Evolutionary conservation across 2,329 filamentous ascomycete genomes (phyloP).

Genomic region (Neofusicoccum kwambonambiense): DNA sequence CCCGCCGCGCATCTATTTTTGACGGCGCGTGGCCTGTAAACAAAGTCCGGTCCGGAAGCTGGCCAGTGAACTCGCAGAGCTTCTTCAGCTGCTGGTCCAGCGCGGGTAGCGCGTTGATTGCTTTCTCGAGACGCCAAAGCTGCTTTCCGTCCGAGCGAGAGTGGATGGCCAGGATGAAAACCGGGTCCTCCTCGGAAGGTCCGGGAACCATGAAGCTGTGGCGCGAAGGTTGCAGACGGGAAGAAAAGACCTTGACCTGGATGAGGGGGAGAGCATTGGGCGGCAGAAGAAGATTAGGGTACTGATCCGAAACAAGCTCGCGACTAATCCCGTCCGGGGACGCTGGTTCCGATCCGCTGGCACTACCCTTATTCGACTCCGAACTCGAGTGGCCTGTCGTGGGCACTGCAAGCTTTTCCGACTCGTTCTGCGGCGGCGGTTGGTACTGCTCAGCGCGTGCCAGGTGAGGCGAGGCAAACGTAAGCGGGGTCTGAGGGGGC

Average conservation of each 20-base stretch:
- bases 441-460: constrained; percentile 37
- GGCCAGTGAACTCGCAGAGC: constrained; percentile 68
- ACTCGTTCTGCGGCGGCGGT: constrained; percentile 21
- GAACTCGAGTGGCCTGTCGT: constrained; percentile 27
- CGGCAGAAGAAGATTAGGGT: constrained; percentile 78
- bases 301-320: constrained; percentile 80
- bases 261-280: constrained; percentile 88
- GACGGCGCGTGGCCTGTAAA: constrained; percentile 93
- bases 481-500: constrained; percentile 66
- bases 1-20: constrained; percentile 82
- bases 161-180: constrained; percentile 86
- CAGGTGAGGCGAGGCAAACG: constrained; percentile 55
- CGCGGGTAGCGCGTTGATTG: constrained; percentile 74
- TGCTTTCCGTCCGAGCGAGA: constrained; percentile 74
- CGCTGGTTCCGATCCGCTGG: constrained; percentile 29
- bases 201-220: constrained; percentile 79
- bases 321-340: constrained; percentile 50
- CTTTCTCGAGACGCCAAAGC: constrained; percentile 93
- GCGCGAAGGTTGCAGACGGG: constrained; percentile 87
- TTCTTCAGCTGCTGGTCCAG: constrained; percentile 80
- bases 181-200: constrained; percentile 83
- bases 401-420: background rate
- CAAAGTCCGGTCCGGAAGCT: constrained; percentile 77
- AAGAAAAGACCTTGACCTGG: constrained; percentile 84
- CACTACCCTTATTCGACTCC: constrained; percentile 27